A percentile compares a stretch with the other conserved stretches of the same genome.
These are phyloP conservation scores for Syncephalastrum monosporum DNA, from an alignment of 371 early-diverging fungal species.

Conservation along the genomic window DNA sequence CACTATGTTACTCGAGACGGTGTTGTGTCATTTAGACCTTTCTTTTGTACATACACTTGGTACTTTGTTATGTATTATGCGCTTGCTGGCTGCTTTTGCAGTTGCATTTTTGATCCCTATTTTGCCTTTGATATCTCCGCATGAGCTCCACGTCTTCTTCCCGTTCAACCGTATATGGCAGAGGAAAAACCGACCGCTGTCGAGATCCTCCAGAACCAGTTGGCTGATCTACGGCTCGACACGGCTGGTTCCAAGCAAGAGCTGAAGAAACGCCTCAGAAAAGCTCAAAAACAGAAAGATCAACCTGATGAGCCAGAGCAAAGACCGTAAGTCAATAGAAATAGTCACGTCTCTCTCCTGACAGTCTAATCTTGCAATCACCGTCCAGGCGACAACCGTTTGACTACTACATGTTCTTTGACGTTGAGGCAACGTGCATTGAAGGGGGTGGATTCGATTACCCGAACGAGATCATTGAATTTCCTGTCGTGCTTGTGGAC, in stretches of 20 bases:
- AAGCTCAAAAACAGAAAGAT: constrained; percentile 40
- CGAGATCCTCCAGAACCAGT: constrained; percentile 44
- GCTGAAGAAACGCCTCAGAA: constrained; percentile 51
- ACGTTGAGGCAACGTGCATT: constrained; percentile 85
- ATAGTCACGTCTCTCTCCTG: constrained; percentile 1
- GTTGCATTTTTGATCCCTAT: neutral
- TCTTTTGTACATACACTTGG: too few species aligned
- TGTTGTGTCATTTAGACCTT: too few species aligned
- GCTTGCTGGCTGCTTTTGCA: too few species aligned
- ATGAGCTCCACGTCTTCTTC: neutral
- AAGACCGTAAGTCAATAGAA: neutral
- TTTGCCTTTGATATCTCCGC: neutral
- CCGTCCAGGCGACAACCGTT: constrained; percentile 25
- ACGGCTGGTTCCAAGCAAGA: constrained; percentile 50
- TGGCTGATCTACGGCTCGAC: constrained; percentile 46
- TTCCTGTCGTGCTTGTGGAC: constrained; percentile 73
- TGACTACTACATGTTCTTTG: constrained; percentile 70
- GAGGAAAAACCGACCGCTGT: constrained; percentile 26
- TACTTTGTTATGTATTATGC: too few species aligned
- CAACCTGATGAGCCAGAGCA: neutral
- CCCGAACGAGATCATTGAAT: constrained; percentile 85
- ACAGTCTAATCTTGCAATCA: neutral
- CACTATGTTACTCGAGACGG: too few species aligned
- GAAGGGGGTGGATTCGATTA: constrained; percentile 51
- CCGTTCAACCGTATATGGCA: neutral